Conservation (phyloP, 2,329 filamentous ascomycete species). For the Cercospora nicotianae region DNA sequence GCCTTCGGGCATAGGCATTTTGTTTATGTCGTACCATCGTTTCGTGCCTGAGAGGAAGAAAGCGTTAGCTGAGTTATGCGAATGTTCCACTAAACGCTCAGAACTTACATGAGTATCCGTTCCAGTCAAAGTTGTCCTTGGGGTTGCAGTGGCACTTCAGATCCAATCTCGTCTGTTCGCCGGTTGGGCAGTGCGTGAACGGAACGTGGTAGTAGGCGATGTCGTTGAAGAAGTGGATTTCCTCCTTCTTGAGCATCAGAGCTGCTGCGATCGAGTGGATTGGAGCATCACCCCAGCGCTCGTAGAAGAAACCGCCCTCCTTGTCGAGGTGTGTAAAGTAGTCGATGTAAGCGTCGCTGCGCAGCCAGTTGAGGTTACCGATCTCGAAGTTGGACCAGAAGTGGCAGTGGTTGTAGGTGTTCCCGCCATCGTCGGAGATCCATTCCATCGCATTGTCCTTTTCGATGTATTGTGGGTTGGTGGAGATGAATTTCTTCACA, state of each 20-base stretch:
- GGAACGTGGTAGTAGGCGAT: slow-evolving; percentile 98
- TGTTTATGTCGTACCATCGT: slow-evolving; percentile 80
- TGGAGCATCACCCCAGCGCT: slow-evolving; percentile 96
- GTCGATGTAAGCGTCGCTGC: slow-evolving; percentile 83
- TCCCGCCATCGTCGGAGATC: slow-evolving; percentile 85
- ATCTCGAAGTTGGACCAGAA: slow-evolving; percentile 99
- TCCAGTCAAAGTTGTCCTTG: slow-evolving; percentile 98
- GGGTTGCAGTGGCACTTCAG: slow-evolving; percentile 94
- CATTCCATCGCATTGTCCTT: slow-evolving; percentile 86
- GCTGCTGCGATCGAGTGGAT: slow-evolving; percentile 96
- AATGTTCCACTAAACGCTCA: not conserved
- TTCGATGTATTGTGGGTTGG: slow-evolving; percentile 83
- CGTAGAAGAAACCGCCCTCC: slow-evolving; percentile 97
- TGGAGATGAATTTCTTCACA: slow-evolving; percentile 88
- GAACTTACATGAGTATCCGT: slow-evolving; percentile 88
- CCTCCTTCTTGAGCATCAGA: slow-evolving; percentile 83
- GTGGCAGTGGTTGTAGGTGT: slow-evolving; percentile 95
- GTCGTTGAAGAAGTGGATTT: slow-evolving; percentile 98
- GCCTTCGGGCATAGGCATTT: slow-evolving; percentile 77
- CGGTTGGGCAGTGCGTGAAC: slow-evolving; percentile 95
- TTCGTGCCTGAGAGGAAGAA: slow-evolving; percentile 64
- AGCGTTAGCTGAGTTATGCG: not conserved
- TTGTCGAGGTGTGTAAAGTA: slow-evolving; percentile 86
- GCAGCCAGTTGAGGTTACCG: slow-evolving; percentile 89
- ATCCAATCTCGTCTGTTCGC: slow-evolving; percentile 77